These are phyloP conservation scores for Acacia melanoxylon DNA, from an alignment of 306 rosid genomes.

Conservation along the genomic window DNA sequence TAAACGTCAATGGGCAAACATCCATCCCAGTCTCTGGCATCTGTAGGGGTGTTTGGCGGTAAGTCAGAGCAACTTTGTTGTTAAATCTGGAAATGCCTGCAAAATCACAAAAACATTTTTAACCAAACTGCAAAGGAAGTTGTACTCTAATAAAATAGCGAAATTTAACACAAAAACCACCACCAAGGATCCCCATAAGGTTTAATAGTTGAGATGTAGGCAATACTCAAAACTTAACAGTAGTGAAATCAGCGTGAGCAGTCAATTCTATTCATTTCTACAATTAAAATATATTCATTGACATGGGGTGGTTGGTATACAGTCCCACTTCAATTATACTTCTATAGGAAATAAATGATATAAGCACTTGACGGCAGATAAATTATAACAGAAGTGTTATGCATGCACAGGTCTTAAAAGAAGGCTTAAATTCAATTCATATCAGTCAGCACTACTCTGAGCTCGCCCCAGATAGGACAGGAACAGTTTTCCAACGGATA, in stretches of 20 bases:
- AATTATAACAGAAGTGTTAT: not conserved
- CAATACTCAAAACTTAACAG: not conserved
- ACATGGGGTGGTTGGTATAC: not conserved
- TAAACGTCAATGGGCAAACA: slow-evolving; percentile 79
- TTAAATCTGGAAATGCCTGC: slow-evolving; percentile 58
- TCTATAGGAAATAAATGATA: not conserved
- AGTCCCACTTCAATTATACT: not conserved
- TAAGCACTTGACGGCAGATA: not conserved
- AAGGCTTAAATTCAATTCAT: not conserved
- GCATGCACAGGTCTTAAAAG: not conserved
- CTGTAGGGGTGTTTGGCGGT: slow-evolving; percentile 50
- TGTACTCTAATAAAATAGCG: slow-evolving; percentile 4
- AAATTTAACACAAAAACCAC: not conserved
- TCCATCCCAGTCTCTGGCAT: slow-evolving; percentile 72
- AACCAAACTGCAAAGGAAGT: slow-evolving; percentile 9
- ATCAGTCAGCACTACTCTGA: not conserved
- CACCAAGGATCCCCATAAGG: not conserved
- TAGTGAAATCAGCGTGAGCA: not conserved
- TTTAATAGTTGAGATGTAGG: not conserved
- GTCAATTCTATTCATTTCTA: not conserved
- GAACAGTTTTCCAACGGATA: not conserved
- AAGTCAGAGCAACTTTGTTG: slow-evolving; percentile 63
- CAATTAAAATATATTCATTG: not conserved
- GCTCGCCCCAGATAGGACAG: not conserved
- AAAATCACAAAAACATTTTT: slow-evolving; percentile 13